Conservation (phyloP, 2,329 filamentous ascomycete species). For the Fusarium protoensiforme region DNA sequence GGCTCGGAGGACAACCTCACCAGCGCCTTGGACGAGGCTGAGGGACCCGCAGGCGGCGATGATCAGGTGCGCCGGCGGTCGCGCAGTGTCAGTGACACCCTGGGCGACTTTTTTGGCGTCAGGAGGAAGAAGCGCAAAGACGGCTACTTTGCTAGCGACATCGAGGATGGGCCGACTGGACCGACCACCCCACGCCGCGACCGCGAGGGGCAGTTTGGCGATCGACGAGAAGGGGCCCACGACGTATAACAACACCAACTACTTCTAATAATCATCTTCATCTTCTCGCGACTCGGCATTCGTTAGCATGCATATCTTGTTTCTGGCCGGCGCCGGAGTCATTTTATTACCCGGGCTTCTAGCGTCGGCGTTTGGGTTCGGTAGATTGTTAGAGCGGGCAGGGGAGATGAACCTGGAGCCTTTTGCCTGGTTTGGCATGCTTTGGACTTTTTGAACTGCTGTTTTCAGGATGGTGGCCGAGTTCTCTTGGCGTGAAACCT, state of each 20-base stretch:
- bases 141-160: conserved; percentile 31
- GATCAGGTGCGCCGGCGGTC: conserved; percentile 45
- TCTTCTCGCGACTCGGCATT: conserved; percentile 27
- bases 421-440: conserved; percentile 22
- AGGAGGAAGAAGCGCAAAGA: conserved; percentile 47
- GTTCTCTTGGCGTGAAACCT: conserved; percentile 1
- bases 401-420: conserved; percentile 3
- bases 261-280: conserved; percentile 29
- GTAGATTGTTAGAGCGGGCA: conserved; percentile 23
- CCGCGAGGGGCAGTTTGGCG: neutral
- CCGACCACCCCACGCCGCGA: conserved; percentile 8
- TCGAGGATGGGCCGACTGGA: conserved; percentile 32
- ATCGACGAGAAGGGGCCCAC: conserved; percentile 11
- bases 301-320: conserved; percentile 25
- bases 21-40: conserved; percentile 30
- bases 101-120: conserved; percentile 54
- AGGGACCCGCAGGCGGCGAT: conserved; percentile 17
- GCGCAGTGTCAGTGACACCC: conserved; percentile 55
- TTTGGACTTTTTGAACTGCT: conserved; percentile 17
- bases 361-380: conserved; percentile 44
- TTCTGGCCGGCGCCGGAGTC: conserved; percentile 35
- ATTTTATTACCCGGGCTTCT: conserved; percentile 37
- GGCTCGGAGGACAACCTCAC: conserved; percentile 43
- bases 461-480: conserved; percentile 2
- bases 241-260: conserved; percentile 18